Percentiles rank a stretch among this genome's conserved stretches.
Evolutionary conservation across 169 alveolate genomes (phyloP).

Genomic region (Plasmodium cynomolgi): DNA sequence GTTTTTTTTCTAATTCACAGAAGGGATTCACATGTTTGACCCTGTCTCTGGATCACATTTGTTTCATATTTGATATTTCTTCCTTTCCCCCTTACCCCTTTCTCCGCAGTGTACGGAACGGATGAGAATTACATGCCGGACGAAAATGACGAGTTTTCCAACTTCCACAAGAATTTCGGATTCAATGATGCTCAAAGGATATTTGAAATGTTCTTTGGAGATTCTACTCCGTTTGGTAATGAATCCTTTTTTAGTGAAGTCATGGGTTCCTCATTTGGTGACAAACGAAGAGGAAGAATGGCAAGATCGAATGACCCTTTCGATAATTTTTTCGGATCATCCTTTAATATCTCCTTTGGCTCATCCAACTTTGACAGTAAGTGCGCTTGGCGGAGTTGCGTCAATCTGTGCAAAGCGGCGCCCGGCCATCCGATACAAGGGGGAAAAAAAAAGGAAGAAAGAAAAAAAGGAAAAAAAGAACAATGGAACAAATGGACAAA

Average conservation of each 20-base stretch:
- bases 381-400: neutral
- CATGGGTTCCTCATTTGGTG: slow-evolving; percentile 57
- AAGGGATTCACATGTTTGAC: neutral
- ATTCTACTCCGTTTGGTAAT: slow-evolving; percentile 55
- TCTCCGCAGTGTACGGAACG: slow-evolving; percentile 33
- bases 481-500: neutral
- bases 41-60: too few relatives aligned
- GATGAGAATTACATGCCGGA: slow-evolving; percentile 37
- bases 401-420: neutral
- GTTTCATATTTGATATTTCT: neutral
- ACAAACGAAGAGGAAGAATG: slow-evolving; percentile 63
- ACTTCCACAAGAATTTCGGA: slow-evolving; percentile 75
- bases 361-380: slow-evolving; percentile 59
- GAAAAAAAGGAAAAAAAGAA: neutral
- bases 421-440: neutral
- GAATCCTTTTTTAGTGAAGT: slow-evolving; percentile 71
- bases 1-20: neutral
- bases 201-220: slow-evolving; percentile 80
- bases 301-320: slow-evolving; percentile 53
- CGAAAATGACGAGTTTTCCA: slow-evolving; percentile 64
- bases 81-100: neutral
- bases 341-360: slow-evolving; percentile 62
- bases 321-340: slow-evolving; percentile 65
- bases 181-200: slow-evolving; percentile 79
- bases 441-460: neutral